phyloP scores from a whole-genome alignment of 768 basidiomycete genomes.

The Lactarius tabidus region DNA sequence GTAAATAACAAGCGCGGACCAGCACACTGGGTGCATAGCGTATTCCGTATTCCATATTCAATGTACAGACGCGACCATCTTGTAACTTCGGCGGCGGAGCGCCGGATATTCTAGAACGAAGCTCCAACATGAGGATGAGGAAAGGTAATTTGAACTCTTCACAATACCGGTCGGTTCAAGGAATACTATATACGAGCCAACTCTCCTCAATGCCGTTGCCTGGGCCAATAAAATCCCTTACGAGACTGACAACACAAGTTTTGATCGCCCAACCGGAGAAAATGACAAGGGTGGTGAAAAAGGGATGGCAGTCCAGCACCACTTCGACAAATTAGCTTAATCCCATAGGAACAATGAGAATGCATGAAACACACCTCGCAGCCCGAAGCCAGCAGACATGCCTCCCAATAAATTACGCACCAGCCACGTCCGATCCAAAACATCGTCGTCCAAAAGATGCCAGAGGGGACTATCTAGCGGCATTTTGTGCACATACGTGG shows the following conservation, averaged over 20 bases:
- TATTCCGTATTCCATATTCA: background rate
- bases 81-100: background rate
- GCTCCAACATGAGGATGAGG: background rate
- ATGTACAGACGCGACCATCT: background rate
- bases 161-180: slow-evolving; percentile 33
- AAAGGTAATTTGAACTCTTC: background rate
- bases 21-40: background rate
- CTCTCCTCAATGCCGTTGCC: slow-evolving; percentile 54
- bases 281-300: slow-evolving; percentile 73
- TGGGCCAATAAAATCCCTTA: slow-evolving; percentile 65
- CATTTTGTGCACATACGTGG: slow-evolving; percentile 30
- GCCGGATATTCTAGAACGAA: background rate
- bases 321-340: slow-evolving; percentile 40
- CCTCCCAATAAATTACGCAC: slow-evolving; percentile 81
- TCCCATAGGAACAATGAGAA: background rate
- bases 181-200: slow-evolving; percentile 83
- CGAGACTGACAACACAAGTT: slow-evolving; percentile 54
- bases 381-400: slow-evolving; percentile 81
- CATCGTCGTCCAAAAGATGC: slow-evolving; percentile 64
- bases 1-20: background rate
- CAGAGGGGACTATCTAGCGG: slow-evolving; percentile 38
- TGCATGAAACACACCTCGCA: slow-evolving; percentile 53
- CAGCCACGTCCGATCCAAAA: slow-evolving; percentile 77
- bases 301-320: slow-evolving; percentile 70
- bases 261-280: slow-evolving; percentile 70